Conservation (phyloP, 2,329 filamentous ascomycete species). For the Pseudodiploospora longispora region DNA sequence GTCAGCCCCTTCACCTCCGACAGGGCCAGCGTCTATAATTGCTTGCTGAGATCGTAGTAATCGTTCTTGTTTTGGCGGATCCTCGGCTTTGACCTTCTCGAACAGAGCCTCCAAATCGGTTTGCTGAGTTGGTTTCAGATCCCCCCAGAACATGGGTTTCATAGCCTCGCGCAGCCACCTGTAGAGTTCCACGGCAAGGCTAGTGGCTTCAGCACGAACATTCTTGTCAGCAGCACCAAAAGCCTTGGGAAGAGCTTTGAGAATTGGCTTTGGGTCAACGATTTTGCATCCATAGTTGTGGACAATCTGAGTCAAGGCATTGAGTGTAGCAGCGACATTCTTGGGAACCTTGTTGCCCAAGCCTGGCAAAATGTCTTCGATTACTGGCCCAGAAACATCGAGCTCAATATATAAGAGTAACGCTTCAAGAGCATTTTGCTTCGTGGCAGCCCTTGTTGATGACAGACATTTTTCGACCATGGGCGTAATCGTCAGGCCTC, state of each 20-base stretch:
- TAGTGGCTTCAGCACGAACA: conserved; percentile 87
- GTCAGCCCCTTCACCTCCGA: conserved; percentile 48
- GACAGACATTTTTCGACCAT: conserved; percentile 88
- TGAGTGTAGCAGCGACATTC: conserved; percentile 63
- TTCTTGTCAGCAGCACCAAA: conserved; percentile 98
- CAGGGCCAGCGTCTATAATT: conserved; percentile 63
- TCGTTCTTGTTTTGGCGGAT: conserved; percentile 80
- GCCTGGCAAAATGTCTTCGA: conserved; percentile 82
- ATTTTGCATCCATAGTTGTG: conserved; percentile 94
- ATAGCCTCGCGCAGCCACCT: conserved; percentile 95
- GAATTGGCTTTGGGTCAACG: conserved; percentile 82
- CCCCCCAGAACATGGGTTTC: conserved; percentile 96
- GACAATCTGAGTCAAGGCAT: conserved; percentile 73
- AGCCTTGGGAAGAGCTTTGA: conserved; percentile 81
- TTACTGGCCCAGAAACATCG: conserved; percentile 73
- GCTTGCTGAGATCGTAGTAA: conserved; percentile 84
- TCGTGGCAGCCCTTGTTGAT: conserved; percentile 81
- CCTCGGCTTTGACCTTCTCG: conserved; percentile 83
- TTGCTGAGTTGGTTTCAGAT: conserved; percentile 92
- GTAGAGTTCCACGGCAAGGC: conserved; percentile 87
- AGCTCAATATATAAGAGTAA: conserved; percentile 84
- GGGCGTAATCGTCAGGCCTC: conserved; percentile 63
- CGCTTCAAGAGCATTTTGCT: conserved; percentile 78
- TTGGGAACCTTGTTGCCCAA: conserved; percentile 88
- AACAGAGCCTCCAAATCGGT: conserved; percentile 89